phyloP scores from a whole-genome alignment of 2,329 filamentous ascomycete genomes.

The Hypoxylon sp. region DNA sequence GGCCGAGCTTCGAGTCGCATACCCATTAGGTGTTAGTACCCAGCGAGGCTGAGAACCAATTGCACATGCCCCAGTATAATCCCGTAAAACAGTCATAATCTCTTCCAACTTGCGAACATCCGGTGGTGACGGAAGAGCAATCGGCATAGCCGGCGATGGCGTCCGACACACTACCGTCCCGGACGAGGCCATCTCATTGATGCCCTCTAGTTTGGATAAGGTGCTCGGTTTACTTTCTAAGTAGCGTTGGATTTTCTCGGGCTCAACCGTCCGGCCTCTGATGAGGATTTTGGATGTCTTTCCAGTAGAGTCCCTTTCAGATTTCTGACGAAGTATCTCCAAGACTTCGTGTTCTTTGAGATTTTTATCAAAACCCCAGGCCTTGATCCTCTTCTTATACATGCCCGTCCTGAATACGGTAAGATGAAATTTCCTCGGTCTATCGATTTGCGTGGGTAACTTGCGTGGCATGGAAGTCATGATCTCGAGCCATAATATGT shows the following conservation, averaged over 20 bases:
- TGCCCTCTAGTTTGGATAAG: slow-evolving; percentile 14
- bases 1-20: slow-evolving; percentile 24
- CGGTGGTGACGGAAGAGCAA: slow-evolving; percentile 40
- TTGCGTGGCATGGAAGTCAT: slow-evolving; percentile 60
- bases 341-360: slow-evolving; percentile 60
- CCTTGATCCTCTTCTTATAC: slow-evolving; percentile 62
- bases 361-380: slow-evolving; percentile 62
- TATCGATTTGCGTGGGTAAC: slow-evolving; percentile 36
- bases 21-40: slow-evolving; percentile 35
- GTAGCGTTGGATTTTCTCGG: slow-evolving; percentile 60
- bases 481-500: slow-evolving; percentile 57
- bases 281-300: slow-evolving; percentile 58
- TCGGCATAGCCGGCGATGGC: slow-evolving; percentile 20
- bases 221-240: slow-evolving; percentile 57
- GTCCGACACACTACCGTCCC: slow-evolving; percentile 22
- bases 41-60: slow-evolving; percentile 39
- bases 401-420: slow-evolving; percentile 57
- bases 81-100: slow-evolving; percentile 45
- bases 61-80: slow-evolving; percentile 42
- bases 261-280: slow-evolving; percentile 58
- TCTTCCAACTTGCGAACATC: slow-evolving; percentile 44
- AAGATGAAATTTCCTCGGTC: slow-evolving; percentile 22
- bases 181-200: background rate
- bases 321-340: slow-evolving; percentile 57
- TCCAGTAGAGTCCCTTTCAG: slow-evolving; percentile 56